Percentiles rank a stretch among this genome's conserved stretches.
Conservation (phyloP, 2,329 filamentous ascomycete genomes). For the Domatiomyces globalis region DNA sequence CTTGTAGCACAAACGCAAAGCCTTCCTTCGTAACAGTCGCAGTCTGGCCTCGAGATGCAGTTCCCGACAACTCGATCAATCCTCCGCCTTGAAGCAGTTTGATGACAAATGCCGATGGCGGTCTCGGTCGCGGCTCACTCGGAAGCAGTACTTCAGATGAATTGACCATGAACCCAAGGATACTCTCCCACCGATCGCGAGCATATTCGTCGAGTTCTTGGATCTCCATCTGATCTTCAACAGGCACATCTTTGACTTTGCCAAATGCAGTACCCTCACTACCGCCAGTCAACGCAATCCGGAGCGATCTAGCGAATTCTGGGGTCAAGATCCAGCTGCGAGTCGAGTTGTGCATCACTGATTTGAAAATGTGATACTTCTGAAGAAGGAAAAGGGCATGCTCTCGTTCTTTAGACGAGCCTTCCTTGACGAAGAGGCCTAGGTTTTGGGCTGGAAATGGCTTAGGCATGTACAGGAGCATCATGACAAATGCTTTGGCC, state of each 20-base stretch:
- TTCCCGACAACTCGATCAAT: constrained; percentile 49
- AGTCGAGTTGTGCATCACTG: constrained; percentile 45
- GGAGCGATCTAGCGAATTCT: constrained; percentile 71
- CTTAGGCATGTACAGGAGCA: constrained; percentile 75
- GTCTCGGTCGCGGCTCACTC: constrained; percentile 9
- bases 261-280: constrained; percentile 81
- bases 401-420: constrained; percentile 58
- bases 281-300: constrained; percentile 74
- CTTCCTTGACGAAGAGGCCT: constrained; percentile 70
- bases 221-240: constrained; percentile 51
- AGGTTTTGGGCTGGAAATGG: constrained; percentile 69
- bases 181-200: constrained; percentile 83
- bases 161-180: constrained; percentile 83
- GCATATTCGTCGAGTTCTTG: constrained; percentile 72
- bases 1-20: constrained; percentile 87
- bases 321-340: constrained; percentile 63
- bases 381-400: constrained; percentile 68
- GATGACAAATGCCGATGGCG: constrained; percentile 65
- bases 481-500: constrained; percentile 92
- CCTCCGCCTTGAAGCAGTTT: constrained; percentile 66
- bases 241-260: constrained; percentile 56
- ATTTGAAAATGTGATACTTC: constrained; percentile 71
- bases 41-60: constrained; percentile 26
- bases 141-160: constrained; percentile 18
- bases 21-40: constrained; percentile 80